Evolutionary conservation across 352 stramenopile species (phyloP).

Genomic region (Globisporangium paddicum): DNA sequence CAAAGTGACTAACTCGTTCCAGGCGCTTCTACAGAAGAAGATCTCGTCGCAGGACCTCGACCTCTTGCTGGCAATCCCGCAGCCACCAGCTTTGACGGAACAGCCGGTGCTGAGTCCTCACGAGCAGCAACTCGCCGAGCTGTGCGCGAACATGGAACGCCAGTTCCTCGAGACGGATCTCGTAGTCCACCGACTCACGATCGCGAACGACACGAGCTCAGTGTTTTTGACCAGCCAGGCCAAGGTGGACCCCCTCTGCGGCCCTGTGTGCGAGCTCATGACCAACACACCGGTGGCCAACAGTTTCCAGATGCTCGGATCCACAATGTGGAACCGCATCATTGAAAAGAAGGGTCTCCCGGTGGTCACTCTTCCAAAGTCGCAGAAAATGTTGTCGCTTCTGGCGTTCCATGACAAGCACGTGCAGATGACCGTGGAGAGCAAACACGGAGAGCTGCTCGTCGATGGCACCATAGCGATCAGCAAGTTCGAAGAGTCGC

Average conservation of each 20-base stretch:
- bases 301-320: not conserved
- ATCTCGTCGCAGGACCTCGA: not conserved
- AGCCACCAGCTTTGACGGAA: not conserved
- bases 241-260: not conserved
- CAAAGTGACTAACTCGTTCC: slow-evolving; percentile 33
- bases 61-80: not conserved
- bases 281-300: slow-evolving; percentile 9
- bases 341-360: not conserved
- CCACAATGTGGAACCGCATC: slow-evolving; percentile 2
- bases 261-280: slow-evolving; percentile 6
- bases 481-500: not conserved
- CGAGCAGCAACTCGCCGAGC: not conserved
- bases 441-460: not conserved
- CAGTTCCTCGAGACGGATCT: slow-evolving; percentile 1
- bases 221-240: slow-evolving; percentile 4
- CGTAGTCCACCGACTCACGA: not conserved
- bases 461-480: not conserved
- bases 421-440: not conserved
- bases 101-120: not conserved
- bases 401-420: slow-evolving; percentile 1
- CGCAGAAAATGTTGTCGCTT: not conserved
- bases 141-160: slow-evolving; percentile 1
- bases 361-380: not conserved
- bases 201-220: not conserved
- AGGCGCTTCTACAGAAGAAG: slow-evolving; percentile 33